Percentiles rank a stretch among this genome's conserved stretches.
Conservation (phyloP, 495 filamentous ascomycete species). For the Neurospora hispaniola region DNA sequence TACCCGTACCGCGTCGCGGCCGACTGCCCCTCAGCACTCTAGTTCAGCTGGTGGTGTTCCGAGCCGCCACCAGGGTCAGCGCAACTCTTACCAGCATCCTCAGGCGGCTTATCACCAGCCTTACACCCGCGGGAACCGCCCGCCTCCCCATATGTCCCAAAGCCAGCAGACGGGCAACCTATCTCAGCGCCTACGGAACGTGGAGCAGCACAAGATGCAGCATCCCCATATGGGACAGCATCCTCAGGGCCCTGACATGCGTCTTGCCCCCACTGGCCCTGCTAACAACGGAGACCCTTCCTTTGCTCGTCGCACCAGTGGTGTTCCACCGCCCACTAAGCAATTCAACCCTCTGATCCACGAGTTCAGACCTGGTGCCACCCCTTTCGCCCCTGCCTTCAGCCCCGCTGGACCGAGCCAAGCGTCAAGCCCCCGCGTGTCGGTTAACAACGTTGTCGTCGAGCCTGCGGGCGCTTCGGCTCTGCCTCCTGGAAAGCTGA, state of each 20-base stretch:
- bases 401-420: conserved; percentile 57
- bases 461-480: conserved; percentile 19
- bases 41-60: conserved; percentile 22
- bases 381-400: conserved; percentile 56
- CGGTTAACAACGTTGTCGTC: conserved; percentile 34
- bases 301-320: conserved; percentile 37
- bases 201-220: conserved; percentile 33
- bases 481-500: conserved; percentile 36
- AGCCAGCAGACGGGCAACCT: conserved; percentile 27
- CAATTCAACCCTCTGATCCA: conserved; percentile 75
- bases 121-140: conserved; percentile 26
- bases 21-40: conserved; percentile 22
- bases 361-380: conserved; percentile 73
- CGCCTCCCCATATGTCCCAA: conserved; percentile 25
- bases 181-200: conserved; percentile 31
- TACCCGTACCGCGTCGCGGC: conserved; percentile 16
- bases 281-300: conserved; percentile 35
- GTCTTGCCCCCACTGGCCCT: conserved; percentile 43
- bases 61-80: conserved; percentile 23
- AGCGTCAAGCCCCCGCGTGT: conserved; percentile 54
- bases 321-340: conserved; percentile 23
- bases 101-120: conserved; percentile 17
- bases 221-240: conserved; percentile 30
- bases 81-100: conserved; percentile 18
- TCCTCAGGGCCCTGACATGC: conserved; percentile 27